Evolutionary conservation across 345 rosid species (phyloP), one percentile per base, ranked within the genome.

Genomic region (Acer yangbiense): DNA sequence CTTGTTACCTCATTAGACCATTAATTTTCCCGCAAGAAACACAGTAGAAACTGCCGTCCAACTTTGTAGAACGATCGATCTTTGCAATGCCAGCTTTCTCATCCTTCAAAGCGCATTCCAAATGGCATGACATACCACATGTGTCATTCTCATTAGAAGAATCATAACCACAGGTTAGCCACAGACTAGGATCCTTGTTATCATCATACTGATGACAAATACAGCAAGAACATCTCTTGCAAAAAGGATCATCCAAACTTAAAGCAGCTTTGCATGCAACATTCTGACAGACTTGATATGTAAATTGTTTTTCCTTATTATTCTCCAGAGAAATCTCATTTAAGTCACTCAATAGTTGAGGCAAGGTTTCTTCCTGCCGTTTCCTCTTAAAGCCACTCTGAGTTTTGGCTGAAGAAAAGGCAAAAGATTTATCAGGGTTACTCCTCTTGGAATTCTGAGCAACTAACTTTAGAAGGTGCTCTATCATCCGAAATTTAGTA

Each of bases 181-280:
- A 91, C 39, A 91, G 86, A 84, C 93, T 91, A 75, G 94, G 96
- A 83, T 93, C 98, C 85, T 93, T 93, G 82, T 93, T 93, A 75
- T 91, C 92, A 83, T 93, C 98, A 50, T 87, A 91, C 50, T 65
- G 85, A 58, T 80, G 92, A 81, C 98, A 93, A 46, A 91, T 90
- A 85, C 94, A 90, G 79, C 98, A 93, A 21, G 98, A 87, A 82
- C 98, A 93, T 83, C 98, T 85, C 84, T 83, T 88, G 89, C 98
- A 93, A 74, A 93, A 93, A 25, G 79, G 71, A 85, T 88, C 88
- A 66, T 73, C 83, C 11, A 72, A 82, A 79, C 77, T 76, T 71
- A 91, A 63, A 66, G 83, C 68, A 23, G 93, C 94, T 69, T 83
- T 80, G 86, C 96, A 93, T 54, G 96, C 96, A 76, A 76, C 86